Evolutionary conservation across 2,329 filamentous ascomycete species (phyloP).

Genomic region (Penicillium sp.): DNA sequence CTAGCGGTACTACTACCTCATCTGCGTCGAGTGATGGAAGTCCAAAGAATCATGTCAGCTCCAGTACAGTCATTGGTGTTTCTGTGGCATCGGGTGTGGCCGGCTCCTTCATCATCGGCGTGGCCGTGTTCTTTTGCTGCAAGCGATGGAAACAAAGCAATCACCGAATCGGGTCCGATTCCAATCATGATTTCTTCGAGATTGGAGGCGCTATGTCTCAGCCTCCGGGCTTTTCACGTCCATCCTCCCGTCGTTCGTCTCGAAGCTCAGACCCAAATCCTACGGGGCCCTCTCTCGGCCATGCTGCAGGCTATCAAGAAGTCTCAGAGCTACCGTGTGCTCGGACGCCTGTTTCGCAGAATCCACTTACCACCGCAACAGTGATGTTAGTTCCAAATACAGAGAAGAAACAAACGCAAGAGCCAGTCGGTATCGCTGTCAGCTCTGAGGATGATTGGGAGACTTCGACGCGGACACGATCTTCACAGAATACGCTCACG

Average conservation of each 20-base stretch:
- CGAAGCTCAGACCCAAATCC: slow-evolving; percentile 13
- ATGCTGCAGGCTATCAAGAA: slow-evolving; percentile 17
- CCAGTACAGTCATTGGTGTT: slow-evolving; percentile 39
- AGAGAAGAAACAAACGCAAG: slow-evolving; percentile 1
- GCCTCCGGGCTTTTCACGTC: slow-evolving; percentile 34
- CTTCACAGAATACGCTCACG: slow-evolving; percentile 42
- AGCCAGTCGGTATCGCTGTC: slow-evolving; percentile 23
- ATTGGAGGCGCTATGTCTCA: slow-evolving; percentile 44
- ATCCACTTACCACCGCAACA: slow-evolving; percentile 25
- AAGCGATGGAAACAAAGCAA: slow-evolving; percentile 32
- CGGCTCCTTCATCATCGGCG: slow-evolving; percentile 36
- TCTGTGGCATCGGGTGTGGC: slow-evolving; percentile 41
- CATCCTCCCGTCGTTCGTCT: slow-evolving; percentile 28
- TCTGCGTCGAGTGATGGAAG: slow-evolving; percentile 1
- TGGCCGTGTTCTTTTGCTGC: slow-evolving; percentile 36
- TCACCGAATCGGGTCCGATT: slow-evolving; percentile 22
- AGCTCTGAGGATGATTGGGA: slow-evolving; percentile 30
- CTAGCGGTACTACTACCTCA: slow-evolving; percentile 7
- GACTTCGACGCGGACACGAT: slow-evolving; percentile 33
- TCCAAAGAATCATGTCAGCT: slow-evolving; percentile 21
- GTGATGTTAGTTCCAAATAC: slow-evolving; percentile 5
- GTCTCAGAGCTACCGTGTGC: slow-evolving; percentile 18
- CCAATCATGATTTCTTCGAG: slow-evolving; percentile 34
- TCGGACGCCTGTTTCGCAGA: slow-evolving; percentile 16
- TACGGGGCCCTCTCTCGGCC: slow-evolving; percentile 8